phyloP scores from a whole-genome alignment of 2,329 filamentous ascomycete genomes.

The Botrytis hyacinthi region DNA sequence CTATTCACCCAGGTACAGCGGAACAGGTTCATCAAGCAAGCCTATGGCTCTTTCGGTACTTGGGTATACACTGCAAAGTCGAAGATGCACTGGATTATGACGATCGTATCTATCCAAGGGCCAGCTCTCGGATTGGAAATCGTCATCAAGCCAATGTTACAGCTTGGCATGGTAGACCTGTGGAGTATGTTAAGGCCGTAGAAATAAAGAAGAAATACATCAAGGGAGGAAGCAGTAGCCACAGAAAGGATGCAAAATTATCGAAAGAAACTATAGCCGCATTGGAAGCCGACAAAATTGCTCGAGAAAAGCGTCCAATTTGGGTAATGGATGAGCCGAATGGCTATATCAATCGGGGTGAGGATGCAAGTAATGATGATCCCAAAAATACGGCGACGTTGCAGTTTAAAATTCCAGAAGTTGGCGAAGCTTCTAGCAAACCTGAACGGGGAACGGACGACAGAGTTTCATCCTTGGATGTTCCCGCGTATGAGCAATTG shows the following conservation, averaged over 20 bases:
- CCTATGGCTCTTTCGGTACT: conserved; percentile 93
- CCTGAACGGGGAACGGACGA: conserved; percentile 40
- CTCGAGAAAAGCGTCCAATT: conserved; percentile 79
- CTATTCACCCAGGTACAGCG: conserved; percentile 62
- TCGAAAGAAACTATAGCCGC: conserved; percentile 78
- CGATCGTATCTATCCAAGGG: conserved; percentile 93
- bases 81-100: conserved; percentile 97
- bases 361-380: conserved; percentile 70
- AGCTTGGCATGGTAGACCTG: conserved; percentile 80
- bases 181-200: conserved; percentile 85
- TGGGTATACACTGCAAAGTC: conserved; percentile 91
- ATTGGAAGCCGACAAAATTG: conserved; percentile 76
- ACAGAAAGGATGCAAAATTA: conserved; percentile 73
- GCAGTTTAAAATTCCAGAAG: conserved; percentile 72
- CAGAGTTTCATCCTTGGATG: conserved; percentile 34
- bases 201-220: conserved; percentile 78
- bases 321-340: conserved; percentile 90
- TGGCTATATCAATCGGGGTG: conserved; percentile 81
- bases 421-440: conserved; percentile 46
- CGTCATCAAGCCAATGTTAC: conserved; percentile 85
- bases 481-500: conserved; percentile 45
- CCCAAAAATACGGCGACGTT: conserved; percentile 71
- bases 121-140: conserved; percentile 86
- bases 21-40: conserved; percentile 91
- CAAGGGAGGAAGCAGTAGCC: conserved; percentile 50